A percentile compares a stretch with the other conserved stretches of the same genome.
Conservation (phyloP, 495 filamentous ascomycete genomes). For the Daldinia vernicosa region DNA sequence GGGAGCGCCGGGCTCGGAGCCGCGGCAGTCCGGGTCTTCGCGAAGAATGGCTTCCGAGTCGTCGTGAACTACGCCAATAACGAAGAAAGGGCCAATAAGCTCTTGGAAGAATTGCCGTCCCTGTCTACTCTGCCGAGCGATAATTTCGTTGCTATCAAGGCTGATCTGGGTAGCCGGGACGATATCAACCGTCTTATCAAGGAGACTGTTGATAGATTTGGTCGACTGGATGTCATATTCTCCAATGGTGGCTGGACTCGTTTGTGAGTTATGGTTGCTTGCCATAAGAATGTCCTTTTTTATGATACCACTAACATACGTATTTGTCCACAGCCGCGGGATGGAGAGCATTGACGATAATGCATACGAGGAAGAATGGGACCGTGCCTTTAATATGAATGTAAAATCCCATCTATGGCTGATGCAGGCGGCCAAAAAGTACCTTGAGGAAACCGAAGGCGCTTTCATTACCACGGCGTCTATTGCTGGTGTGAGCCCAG, state of each 20-base stretch:
- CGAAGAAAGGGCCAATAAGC: constrained; percentile 51
- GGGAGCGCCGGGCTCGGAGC: constrained; percentile 66
- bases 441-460: constrained; percentile 60
- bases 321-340: constrained; percentile 44
- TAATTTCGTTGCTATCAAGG: constrained; percentile 54
- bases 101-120: constrained; percentile 54
- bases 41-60: constrained; percentile 57
- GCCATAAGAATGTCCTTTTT: too few relatives aligned
- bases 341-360: constrained; percentile 64
- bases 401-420: constrained; percentile 67
- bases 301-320: constrained; percentile 11
- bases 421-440: constrained; percentile 57
- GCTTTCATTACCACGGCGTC: constrained; percentile 63
- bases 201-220: constrained; percentile 55
- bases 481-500: constrained; percentile 61
- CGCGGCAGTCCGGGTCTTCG: constrained; percentile 60
- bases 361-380: constrained; percentile 65
- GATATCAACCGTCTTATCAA: constrained; percentile 56
- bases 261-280: constrained; percentile 38
- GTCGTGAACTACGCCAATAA: constrained; percentile 64
- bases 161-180: constrained; percentile 57
- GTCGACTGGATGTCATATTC: constrained; percentile 62
- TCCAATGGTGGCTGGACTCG: constrained; percentile 68
- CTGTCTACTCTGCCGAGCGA: constrained; percentile 37
- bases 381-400: constrained; percentile 64